phyloP scores from a whole-genome alignment of 352 stramenopile species.

The Globisporangium nodosum region DNA sequence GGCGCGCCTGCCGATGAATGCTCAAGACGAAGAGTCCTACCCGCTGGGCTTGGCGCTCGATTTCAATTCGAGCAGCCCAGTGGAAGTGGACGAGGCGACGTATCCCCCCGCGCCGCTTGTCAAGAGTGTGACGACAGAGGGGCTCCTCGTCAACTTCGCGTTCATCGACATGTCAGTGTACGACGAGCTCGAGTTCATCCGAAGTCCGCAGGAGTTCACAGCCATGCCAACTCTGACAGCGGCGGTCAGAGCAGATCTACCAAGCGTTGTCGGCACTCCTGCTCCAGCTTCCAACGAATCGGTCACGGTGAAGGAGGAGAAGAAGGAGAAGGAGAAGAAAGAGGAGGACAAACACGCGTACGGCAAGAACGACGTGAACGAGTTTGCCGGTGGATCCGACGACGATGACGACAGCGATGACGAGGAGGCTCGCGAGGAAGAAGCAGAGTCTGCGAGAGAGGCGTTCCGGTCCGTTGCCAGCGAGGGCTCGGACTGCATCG shows the following conservation, averaged over 20 bases:
- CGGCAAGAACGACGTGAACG: constrained; percentile 60
- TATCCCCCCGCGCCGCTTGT: constrained; percentile 51
- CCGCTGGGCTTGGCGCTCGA: constrained; percentile 51
- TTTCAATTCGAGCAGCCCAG: constrained; percentile 40
- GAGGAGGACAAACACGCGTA: constrained; percentile 27
- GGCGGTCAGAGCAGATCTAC: not conserved
- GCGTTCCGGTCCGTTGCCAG: constrained; percentile 37
- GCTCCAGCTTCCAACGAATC: not conserved
- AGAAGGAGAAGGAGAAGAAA: constrained; percentile 5
- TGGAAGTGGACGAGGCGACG: constrained; percentile 45
- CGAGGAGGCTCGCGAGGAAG: constrained; percentile 59
- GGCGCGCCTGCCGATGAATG: constrained; percentile 66
- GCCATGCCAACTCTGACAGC: not conserved
- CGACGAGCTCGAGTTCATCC: constrained; percentile 46
- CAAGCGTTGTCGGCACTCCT: no score
- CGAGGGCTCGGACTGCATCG: constrained; percentile 24
- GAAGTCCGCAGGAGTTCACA: constrained; percentile 18
- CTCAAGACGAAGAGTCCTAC: constrained; percentile 62
- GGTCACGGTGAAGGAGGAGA: not conserved
- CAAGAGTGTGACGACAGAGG: constrained; percentile 51
- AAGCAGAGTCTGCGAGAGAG: constrained; percentile 38
- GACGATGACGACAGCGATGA: constrained; percentile 45
- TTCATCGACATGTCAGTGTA: constrained; percentile 59
- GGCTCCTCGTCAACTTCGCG: constrained; percentile 57
- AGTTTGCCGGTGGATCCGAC: constrained; percentile 36